A percentile compares a stretch with the other conserved stretches of the same genome.
These are phyloP conservation scores for Suillus occidentalis DNA, from an alignment of 768 basidiomycete genomes.

Conservation along the genomic window DNA sequence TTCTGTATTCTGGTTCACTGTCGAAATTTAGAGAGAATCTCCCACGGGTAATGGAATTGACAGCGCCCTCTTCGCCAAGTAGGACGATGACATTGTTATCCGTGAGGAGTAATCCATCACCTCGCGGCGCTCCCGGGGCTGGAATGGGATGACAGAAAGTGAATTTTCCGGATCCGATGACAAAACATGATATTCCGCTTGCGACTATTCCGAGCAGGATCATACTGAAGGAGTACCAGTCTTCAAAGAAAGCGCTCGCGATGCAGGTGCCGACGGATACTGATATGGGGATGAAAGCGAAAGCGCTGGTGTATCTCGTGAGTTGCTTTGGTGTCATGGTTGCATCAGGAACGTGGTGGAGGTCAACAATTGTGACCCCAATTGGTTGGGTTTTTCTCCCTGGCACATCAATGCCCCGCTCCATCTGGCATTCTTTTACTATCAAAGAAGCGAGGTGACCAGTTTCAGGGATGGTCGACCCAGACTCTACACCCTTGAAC, in stretches of 20 bases:
- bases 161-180: slow-evolving; percentile 35
- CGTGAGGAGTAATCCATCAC: slow-evolving; percentile 30
- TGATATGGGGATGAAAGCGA: slow-evolving; percentile 33
- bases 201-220: slow-evolving; percentile 35
- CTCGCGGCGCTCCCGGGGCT: slow-evolving; percentile 25
- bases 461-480: slow-evolving; percentile 30
- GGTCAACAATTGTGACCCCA: slow-evolving; percentile 29
- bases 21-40: slow-evolving; percentile 29
- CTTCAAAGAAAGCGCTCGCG: slow-evolving; percentile 27
- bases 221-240: slow-evolving; percentile 36
- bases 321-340: slow-evolving; percentile 21
- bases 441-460: slow-evolving; percentile 33
- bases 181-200: slow-evolving; percentile 31
- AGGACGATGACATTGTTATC: slow-evolving; percentile 29
- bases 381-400: slow-evolving; percentile 26
- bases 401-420: slow-evolving; percentile 16
- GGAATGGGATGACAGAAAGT: slow-evolving; percentile 27
- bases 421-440: slow-evolving; percentile 21
- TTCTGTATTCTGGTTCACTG: slow-evolving; percentile 26
- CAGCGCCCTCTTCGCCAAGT: slow-evolving; percentile 29
- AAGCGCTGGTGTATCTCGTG: slow-evolving; percentile 19
- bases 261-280: slow-evolving; percentile 29
- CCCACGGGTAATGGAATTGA: slow-evolving; percentile 34
- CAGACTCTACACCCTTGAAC: slow-evolving; percentile 34
- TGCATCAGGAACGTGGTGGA: slow-evolving; percentile 22